Evolutionary conservation across 1,139 yeast genomes (phyloP), one percentile per base, ranked within the genome.

Genomic region (Kodamaea fungicola): DNA sequence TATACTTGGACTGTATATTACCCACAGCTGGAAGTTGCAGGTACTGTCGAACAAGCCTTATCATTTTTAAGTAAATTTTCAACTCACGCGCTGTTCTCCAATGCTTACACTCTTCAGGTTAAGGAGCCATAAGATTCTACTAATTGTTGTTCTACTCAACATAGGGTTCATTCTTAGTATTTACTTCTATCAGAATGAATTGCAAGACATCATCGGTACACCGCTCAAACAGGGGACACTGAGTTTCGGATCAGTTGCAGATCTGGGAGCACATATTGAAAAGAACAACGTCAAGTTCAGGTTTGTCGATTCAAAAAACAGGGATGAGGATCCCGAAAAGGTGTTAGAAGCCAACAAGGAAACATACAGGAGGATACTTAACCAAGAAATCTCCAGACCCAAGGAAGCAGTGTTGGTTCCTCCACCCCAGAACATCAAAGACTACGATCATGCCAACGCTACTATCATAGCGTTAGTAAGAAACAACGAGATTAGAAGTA

Each of bases 391-490:
- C 23, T 40, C 45, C 12, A 80, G 74, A 47, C 86, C 86, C 1
- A 68, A 72, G 44, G 80, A 73, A 23, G 61, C 60, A 35, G 59
- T 65, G 41, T 51, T 68, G 8, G 55, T 55, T n/a, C 67, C 76
- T 2, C 71, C 72, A 7, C 45, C 52, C 2, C 24, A 23, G n/a
- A 23, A 25, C 8, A 12, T 33, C 4, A 49, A 49, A 3, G 42
- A 40, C 2, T 79, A 76, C 44, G 48, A 63, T 23, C 56, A 64
- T 12, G 90, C 84, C 10, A 83, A 78, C 50, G 96, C 95, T 2
- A 83, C 95, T 0, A 71, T 87, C 32, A 55, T 84, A 16, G 78
- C 89, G 2, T 62, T 87, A 40, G 95, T 83, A 8, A 64, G 89
- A 40, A 84, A 85, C 53, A 51, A 71, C 5, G 96, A 87, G 52